These are phyloP conservation scores for Cytospora leucostoma DNA, from an alignment of 2,329 filamentous ascomycete genomes.

Conservation along the genomic window DNA sequence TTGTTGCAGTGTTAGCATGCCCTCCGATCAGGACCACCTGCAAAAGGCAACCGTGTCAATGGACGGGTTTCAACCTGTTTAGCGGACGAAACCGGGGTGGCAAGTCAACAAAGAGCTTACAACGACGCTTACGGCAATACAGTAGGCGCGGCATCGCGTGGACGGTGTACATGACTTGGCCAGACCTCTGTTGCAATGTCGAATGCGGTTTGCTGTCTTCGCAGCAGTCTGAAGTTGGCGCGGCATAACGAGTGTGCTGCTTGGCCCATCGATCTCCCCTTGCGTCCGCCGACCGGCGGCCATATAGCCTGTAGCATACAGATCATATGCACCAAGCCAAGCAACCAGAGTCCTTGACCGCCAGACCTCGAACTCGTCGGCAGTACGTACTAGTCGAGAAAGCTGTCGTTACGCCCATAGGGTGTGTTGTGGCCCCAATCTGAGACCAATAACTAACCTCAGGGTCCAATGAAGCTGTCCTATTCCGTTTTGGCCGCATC, in stretches of 20 bases:
- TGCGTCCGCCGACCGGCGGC: constrained; percentile 1
- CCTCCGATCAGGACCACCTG: constrained; percentile 1
- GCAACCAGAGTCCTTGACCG: constrained; percentile 24
- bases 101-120: constrained; percentile 13
- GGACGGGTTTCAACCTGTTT: background rate
- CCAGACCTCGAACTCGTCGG: constrained; percentile 20
- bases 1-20: constrained; percentile 17
- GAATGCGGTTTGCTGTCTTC: background rate
- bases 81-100: constrained; percentile 2
- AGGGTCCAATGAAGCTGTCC: constrained; percentile 10
- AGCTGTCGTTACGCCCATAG: constrained; percentile 13
- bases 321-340: constrained; percentile 1
- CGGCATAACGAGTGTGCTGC: constrained; percentile 6
- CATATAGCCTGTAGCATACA: constrained; percentile 5
- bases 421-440: constrained; percentile 14
- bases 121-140: background rate
- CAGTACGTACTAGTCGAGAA: constrained; percentile 4
- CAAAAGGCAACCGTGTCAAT: background rate
- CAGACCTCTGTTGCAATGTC: constrained; percentile 8
- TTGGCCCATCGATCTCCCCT: constrained; percentile 1
- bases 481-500: constrained; percentile 6
- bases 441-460: constrained; percentile 13
- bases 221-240: background rate
- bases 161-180: background rate
- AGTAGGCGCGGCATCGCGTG: constrained; percentile 1